Evolutionary conservation across 805 yeast genomes (phyloP), one percentile per base, ranked within the genome.

Genomic region (Starmerella apicola): DNA sequence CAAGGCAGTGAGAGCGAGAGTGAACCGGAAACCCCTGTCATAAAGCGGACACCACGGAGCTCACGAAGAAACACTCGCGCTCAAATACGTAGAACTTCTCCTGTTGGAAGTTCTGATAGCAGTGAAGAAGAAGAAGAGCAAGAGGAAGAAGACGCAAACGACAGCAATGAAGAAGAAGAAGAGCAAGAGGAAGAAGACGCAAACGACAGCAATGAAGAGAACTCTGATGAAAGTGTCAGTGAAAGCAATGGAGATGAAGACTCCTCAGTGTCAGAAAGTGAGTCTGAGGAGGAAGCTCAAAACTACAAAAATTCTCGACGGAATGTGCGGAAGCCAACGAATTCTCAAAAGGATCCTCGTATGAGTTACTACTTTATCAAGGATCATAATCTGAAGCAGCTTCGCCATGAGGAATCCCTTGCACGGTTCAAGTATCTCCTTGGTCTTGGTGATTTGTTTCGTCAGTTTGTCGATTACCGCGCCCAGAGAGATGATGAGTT

Each of bases 361-460:
- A 26, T 34, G 5, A 25, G 18, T 6, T 32, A 28, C 23, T 48
- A 48, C 24, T 44, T 48, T 17, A 38, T 44, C 20, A 29, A 39
- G 13, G 31, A 40, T 10, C 31, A 34, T 18, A 46, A 48, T 23
- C 34, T 37, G 18, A 34, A 42, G 33, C 31, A 32, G 9, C 20
- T 23, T 13, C 44, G 49, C 8, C 44, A 39, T 6, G 67, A 64
- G 29, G 79, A 72, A 48, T 88, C 88, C 0, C 72, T 85, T 18
- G 73, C 69, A 44, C 66, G 96, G 41, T 83, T 82, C 67, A 75
- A 75, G 53, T 81, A 86, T 57, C 63, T 86, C 17, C 63, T 86
- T 33, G 78, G 84, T 1, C 64, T 86, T 23, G 83, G 95, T 0
- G 93, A 81, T 47, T 63, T 88, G 38, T 86, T 86, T 56, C 75